Conservation (phyloP, 2,329 filamentous ascomycete species). For the Clonostachys byssicola region DNA sequence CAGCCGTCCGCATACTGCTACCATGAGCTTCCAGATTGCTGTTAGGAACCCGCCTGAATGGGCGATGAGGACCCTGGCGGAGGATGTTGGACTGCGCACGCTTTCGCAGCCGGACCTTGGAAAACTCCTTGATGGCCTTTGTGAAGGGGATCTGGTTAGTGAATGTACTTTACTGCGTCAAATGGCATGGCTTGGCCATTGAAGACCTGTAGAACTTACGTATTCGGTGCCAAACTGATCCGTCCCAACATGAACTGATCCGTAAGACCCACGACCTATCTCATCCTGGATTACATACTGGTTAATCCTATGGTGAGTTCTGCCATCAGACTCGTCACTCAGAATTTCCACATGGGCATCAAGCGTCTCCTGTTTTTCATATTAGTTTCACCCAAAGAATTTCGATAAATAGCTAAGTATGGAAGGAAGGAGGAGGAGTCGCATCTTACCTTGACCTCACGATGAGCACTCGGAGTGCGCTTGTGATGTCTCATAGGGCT, state of each 20-base stretch:
- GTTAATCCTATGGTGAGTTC: slow-evolving; percentile 82
- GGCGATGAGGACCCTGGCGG: slow-evolving; percentile 37
- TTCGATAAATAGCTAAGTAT: slow-evolving; percentile 1
- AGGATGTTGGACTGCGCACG: slow-evolving; percentile 87
- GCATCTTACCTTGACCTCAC: slow-evolving; percentile 47
- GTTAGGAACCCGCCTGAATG: slow-evolving; percentile 15
- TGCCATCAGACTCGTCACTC: slow-evolving; percentile 79
- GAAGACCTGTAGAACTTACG: slow-evolving; percentile 47
- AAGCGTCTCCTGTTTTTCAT: slow-evolving; percentile 69
- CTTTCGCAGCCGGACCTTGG: slow-evolving; percentile 84
- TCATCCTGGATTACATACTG: slow-evolving; percentile 93
- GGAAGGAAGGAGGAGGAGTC: background rate
- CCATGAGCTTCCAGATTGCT: slow-evolving; percentile 8
- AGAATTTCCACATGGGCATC: slow-evolving; percentile 85
- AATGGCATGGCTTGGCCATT: background rate
- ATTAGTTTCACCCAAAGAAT: background rate
- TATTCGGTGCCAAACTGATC: slow-evolving; percentile 93
- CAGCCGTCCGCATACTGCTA: slow-evolving; percentile 33
- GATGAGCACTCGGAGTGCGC: slow-evolving; percentile 52
- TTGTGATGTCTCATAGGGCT: slow-evolving; percentile 55
- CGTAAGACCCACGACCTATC: slow-evolving; percentile 95
- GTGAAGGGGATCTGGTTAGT: slow-evolving; percentile 1
- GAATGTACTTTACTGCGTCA: slow-evolving; percentile 7
- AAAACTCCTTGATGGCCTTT: slow-evolving; percentile 96
- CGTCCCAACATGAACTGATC: slow-evolving; percentile 82